A percentile compares a stretch with the other conserved stretches of the same genome.
phyloP scores from a whole-genome alignment of 2,329 filamentous ascomycete species.

The Colletotrichum sidae region DNA sequence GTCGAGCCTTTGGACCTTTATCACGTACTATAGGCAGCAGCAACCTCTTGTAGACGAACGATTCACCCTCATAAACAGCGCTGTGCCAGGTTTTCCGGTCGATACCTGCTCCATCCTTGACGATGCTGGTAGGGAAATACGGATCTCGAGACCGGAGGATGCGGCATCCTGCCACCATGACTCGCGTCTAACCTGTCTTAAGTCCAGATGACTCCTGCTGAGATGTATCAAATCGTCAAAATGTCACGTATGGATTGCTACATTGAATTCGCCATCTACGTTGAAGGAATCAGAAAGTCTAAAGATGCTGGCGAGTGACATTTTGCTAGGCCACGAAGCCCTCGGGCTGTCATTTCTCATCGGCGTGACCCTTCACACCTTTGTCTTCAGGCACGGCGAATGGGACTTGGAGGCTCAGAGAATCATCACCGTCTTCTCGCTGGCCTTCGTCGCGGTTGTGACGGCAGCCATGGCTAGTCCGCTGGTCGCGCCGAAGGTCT shows the following conservation, averaged over 20 bases:
- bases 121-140: too few relatives aligned
- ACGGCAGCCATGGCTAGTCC: neutral
- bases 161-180: too few relatives aligned
- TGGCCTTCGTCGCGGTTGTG: neutral
- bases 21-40: too few relatives aligned
- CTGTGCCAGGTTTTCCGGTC: too few relatives aligned
- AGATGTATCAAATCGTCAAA: neutral
- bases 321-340: neutral
- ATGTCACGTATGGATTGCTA: rapidly evolving
- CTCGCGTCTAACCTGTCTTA: too few relatives aligned
- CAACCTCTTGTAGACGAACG: too few relatives aligned
- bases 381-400: constrained; percentile 41
- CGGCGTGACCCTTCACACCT: constrained; percentile 33
- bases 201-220: neutral
- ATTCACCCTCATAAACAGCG: too few relatives aligned
- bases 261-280: too few relatives aligned
- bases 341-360: constrained; percentile 16
- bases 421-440: constrained; percentile 11
- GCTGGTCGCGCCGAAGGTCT: neutral
- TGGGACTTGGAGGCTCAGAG: constrained; percentile 40
- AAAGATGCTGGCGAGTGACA: neutral
- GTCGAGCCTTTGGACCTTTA: too few relatives aligned
- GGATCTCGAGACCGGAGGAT: too few relatives aligned
- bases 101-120: too few relatives aligned
- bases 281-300: neutral